Evolutionary conservation across 345 rosid species (phyloP), one percentile per base, ranked within the genome.

Genomic region (Passiflora organensis): DNA sequence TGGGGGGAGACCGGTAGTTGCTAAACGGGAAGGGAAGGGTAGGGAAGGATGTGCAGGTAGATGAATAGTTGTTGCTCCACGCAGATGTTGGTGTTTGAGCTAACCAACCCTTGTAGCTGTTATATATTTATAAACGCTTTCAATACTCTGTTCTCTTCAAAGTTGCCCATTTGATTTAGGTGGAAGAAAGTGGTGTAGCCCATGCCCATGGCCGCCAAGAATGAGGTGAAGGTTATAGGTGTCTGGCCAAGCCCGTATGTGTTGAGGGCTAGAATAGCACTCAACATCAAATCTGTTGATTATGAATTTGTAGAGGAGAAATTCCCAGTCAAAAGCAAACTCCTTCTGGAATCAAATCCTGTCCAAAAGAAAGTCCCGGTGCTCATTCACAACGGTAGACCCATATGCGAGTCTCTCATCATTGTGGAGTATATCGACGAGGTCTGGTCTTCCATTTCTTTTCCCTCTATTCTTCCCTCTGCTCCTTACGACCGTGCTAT

Each of bases 291-390:
- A 49, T 77, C 81, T 2, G 73, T 80, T 6, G 67, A 76, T 22
- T 85, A 85, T 22, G 85, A 85, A 73, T 77, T 70, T 34, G 34
- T 80, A 1, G 63, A 83, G 66, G 91, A 85, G 75, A 76, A n/a
- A 2, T 21, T 80, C 14, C 70, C 69, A 6, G 15, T 53, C 13
- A 89, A 89, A 58, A 83, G 88, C 64, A 75, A 83, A 51, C 84
- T 83, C 19, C 85, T 88, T 43, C 66, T 89, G 37, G 56, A 82
- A 58, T 81, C 83, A 1, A 89, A 89, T 65, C 94, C 94, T 14
- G 78, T 89, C 21, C 74, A 85, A 76, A 83, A 85, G 78, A 88
- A 88, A 74, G 61, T 88, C 50, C 96, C 94, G 0, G 94, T 85
- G 15, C 83, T 88, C 8, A 72, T 88, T 57, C 94, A 88, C n/a